phyloP scores from a whole-genome alignment of 495 filamentous ascomycete genomes.

The Xylaria castorea region DNA sequence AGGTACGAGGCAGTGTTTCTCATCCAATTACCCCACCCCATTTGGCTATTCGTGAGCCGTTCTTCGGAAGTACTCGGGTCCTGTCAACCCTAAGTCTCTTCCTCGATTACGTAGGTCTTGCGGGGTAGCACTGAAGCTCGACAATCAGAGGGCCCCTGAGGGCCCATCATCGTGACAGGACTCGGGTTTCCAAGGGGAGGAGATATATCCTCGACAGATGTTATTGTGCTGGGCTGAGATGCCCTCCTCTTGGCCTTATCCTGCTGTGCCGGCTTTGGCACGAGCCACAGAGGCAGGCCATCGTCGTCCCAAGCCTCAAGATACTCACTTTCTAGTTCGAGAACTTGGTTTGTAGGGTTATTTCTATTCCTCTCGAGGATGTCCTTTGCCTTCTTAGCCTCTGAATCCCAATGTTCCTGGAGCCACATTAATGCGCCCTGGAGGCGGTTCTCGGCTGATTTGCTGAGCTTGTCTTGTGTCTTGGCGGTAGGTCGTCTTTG shows the following conservation, averaged over 20 bases:
- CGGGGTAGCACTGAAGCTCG: no score
- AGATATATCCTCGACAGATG: slow-evolving; percentile 8
- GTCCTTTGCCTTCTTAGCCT: slow-evolving; percentile 31
- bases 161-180: neutral
- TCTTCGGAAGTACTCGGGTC: neutral
- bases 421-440: slow-evolving; percentile 32
- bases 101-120: slow-evolving; percentile 29
- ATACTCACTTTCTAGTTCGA: slow-evolving; percentile 32
- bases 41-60: neutral
- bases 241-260: slow-evolving; percentile 13
- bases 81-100: slow-evolving; percentile 11
- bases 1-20: neutral
- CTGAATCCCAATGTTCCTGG: slow-evolving; percentile 31
- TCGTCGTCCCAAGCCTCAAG: slow-evolving; percentile 39
- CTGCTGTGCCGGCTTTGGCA: slow-evolving; percentile 15
- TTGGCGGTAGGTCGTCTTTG: slow-evolving; percentile 25
- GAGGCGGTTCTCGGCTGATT: slow-evolving; percentile 34
- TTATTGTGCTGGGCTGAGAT: neutral
- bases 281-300: slow-evolving; percentile 32
- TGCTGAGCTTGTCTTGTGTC: slow-evolving; percentile 30
- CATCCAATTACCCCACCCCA: no score
- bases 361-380: slow-evolving; percentile 34
- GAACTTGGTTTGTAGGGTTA: slow-evolving; percentile 20
- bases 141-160: neutral
- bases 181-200: neutral